phyloP scores from a whole-genome alignment of 352 stramenopile species.

The Globisporangium heterothallicum region DNA sequence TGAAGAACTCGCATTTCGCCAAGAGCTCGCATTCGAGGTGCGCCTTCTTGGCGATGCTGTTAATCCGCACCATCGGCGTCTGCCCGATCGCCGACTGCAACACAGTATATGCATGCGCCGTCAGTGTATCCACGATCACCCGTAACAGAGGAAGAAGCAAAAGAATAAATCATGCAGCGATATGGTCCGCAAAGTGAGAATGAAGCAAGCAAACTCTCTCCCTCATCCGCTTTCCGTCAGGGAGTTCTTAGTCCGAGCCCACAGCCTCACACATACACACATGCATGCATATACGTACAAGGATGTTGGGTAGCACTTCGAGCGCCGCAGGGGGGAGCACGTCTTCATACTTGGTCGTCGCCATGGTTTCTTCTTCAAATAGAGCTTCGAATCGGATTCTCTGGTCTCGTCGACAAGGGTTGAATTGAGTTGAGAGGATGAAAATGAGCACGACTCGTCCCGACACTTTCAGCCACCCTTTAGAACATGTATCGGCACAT shows the following conservation, averaged over 20 bases:
- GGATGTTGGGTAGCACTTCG: constrained; percentile 55
- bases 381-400: no score
- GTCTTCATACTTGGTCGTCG: constrained; percentile 13
- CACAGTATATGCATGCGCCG: neutral
- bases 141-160: neutral
- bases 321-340: constrained; percentile 33
- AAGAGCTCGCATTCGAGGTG: constrained; percentile 87
- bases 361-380: constrained; percentile 7
- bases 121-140: neutral
- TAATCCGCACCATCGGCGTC: constrained; percentile 92
- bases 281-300: constrained; percentile 23
- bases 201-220: no score
- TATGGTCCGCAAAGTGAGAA: no score
- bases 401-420: no score
- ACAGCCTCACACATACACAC: no score
- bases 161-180: neutral
- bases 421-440: no score
- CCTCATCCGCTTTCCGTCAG: neutral
- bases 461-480: neutral
- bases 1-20: constrained; percentile 95
- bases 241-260: neutral
- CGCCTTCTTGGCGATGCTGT: constrained; percentile 76
- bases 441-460: neutral
- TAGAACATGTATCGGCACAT: neutral
- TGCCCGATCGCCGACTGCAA: constrained; percentile 59